A percentile compares a stretch with the other conserved stretches of the same genome.
Conservation (phyloP, 2,329 filamentous ascomycete genomes). For the Colletotrichum navitas region DNA sequence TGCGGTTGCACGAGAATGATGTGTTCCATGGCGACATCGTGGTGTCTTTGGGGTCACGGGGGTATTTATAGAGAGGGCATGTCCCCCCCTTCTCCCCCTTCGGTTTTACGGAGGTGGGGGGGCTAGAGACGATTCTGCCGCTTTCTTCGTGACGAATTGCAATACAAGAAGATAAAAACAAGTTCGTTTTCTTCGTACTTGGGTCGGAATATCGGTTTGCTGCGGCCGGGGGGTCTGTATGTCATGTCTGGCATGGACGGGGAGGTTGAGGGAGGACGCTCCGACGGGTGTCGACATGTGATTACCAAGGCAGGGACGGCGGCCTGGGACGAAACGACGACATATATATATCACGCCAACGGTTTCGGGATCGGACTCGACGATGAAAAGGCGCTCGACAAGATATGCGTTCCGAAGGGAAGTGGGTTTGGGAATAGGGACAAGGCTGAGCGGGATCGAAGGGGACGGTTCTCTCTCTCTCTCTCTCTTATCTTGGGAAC, state of each 20-base stretch:
- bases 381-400: background rate
- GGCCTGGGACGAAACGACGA: background rate
- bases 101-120: background rate
- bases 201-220: background rate
- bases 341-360: no score
- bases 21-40: conserved; percentile 18
- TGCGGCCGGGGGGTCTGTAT: no score
- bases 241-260: background rate
- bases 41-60: background rate
- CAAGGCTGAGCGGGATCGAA: background rate
- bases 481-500: no score
- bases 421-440: background rate
- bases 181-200: background rate
- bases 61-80: background rate
- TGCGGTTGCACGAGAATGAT: conserved; percentile 4
- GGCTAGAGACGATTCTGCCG: background rate
- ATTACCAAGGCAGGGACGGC: background rate
- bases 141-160: background rate
- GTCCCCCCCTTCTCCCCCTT: background rate
- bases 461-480: no score
- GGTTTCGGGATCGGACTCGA: background rate
- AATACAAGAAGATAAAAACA: background rate
- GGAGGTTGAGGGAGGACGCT: background rate
- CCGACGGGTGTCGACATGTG: background rate
- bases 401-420: background rate